Evolutionary conservation across 2,329 filamentous ascomycete species (phyloP).

Genomic region (Monosporascus sp.): DNA sequence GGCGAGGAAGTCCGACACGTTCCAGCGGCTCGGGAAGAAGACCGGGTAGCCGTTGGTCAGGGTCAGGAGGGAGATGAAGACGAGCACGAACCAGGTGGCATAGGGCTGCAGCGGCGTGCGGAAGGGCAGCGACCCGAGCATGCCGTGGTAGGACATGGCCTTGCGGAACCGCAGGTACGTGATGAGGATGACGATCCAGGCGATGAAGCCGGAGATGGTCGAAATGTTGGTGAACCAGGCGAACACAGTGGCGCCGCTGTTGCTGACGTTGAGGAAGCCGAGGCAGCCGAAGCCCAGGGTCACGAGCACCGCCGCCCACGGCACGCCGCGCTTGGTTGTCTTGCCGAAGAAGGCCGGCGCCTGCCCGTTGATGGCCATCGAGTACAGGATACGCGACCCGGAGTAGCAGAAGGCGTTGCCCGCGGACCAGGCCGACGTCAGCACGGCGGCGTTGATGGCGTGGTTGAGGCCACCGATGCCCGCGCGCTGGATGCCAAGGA

Average conservation of each 20-base stretch:
- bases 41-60: constrained; percentile 72
- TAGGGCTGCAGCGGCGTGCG: constrained; percentile 54
- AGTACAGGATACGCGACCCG: constrained; percentile 64
- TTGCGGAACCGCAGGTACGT: constrained; percentile 56
- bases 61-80: constrained; percentile 55
- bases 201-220: constrained; percentile 56
- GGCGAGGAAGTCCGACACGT: constrained; percentile 57
- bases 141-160: constrained; percentile 48
- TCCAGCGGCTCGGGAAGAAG: constrained; percentile 64
- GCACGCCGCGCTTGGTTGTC: constrained; percentile 58
- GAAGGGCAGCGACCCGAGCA: constrained; percentile 48
- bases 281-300: constrained; percentile 59
- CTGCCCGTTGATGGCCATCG: constrained; percentile 61
- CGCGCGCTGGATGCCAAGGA: constrained; percentile 61
- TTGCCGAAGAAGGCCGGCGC: constrained; percentile 56
- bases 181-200: constrained; percentile 54
- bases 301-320: constrained; percentile 48
- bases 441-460: constrained; percentile 63
- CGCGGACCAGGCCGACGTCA: constrained; percentile 61
- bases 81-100: constrained; percentile 55
- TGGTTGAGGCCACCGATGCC: constrained; percentile 59
- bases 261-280: constrained; percentile 64
- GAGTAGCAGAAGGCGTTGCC: constrained; percentile 61
- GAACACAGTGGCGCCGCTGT: constrained; percentile 59
- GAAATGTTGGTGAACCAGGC: constrained; percentile 68